phyloP scores from a whole-genome alignment of 1,284 basidiomycete genomes.

The Tilletia setariae region DNA sequence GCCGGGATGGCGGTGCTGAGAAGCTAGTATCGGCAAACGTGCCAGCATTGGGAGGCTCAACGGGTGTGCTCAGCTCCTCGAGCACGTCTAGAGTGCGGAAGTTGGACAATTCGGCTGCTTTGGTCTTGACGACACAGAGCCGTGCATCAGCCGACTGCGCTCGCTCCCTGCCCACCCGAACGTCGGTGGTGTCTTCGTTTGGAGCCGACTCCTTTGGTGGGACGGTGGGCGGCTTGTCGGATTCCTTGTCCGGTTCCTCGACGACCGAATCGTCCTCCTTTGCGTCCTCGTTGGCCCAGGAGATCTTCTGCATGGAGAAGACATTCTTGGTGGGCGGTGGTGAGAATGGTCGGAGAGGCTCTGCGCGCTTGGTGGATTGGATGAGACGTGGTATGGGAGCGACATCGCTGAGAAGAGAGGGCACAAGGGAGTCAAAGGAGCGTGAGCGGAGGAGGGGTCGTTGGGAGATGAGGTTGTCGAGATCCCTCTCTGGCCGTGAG shows the following conservation, averaged over 20 bases:
- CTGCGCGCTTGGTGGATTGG: conserved; percentile 6
- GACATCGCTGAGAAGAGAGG: conserved; percentile 9
- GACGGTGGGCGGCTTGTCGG: background rate
- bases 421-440: conserved; percentile 12
- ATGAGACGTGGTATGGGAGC: background rate
- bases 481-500: background rate
- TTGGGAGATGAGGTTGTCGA: background rate
- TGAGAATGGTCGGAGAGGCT: background rate
- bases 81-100: background rate
- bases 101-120: background rate
- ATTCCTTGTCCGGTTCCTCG: background rate
- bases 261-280: background rate
- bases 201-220: background rate
- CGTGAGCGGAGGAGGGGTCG: conserved; percentile 6
- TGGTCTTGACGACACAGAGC: background rate
- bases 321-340: conserved; percentile 9
- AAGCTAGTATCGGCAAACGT: background rate
- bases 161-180: background rate
- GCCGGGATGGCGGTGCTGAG: background rate
- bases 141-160: too few relatives aligned
- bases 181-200: background rate
- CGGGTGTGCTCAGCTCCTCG: background rate
- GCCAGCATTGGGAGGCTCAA: background rate
- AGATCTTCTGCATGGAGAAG: conserved; percentile 1
- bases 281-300: conserved; percentile 1